Evolutionary conservation across 441 rosid genomes (phyloP).

Genomic region (Populus hybrid): DNA sequence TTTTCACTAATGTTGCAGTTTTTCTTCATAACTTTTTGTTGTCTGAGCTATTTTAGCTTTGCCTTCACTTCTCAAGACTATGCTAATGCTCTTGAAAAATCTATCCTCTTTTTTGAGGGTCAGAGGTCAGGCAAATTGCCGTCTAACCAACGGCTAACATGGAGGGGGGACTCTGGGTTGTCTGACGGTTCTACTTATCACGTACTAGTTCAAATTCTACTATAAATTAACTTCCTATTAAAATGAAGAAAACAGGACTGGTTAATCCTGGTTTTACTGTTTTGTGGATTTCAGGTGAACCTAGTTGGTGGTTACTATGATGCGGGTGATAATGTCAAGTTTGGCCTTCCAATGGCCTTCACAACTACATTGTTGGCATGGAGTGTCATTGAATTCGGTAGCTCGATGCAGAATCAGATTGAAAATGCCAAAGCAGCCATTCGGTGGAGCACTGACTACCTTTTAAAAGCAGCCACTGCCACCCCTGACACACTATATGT

Average conservation of each 20-base stretch:
- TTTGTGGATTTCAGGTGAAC: constrained; percentile 45
- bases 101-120: constrained; percentile 91
- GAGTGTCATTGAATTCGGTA: constrained; percentile 69
- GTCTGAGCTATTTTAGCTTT: constrained; percentile 23
- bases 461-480: constrained; percentile 57
- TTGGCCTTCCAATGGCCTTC: constrained; percentile 78
- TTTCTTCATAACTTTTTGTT: constrained; percentile 25
- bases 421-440: constrained; percentile 49
- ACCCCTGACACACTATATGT: constrained; percentile 58
- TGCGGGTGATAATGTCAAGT: constrained; percentile 73
- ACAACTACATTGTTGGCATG: constrained; percentile 66
- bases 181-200: constrained; percentile 61
- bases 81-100: constrained; percentile 70
- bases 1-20: constrained; percentile 12
- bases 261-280: not conserved
- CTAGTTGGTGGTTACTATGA: constrained; percentile 74
- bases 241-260: not conserved
- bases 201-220: constrained; percentile 22
- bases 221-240: not conserved
- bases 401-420: constrained; percentile 46
- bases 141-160: constrained; percentile 51
- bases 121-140: constrained; percentile 87
- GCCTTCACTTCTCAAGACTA: constrained; percentile 69
- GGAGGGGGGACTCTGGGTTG: constrained; percentile 76
- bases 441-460: constrained; percentile 72